phyloP scores from a whole-genome alignment of 352 stramenopile species.

The Phytopythium vexans region DNA sequence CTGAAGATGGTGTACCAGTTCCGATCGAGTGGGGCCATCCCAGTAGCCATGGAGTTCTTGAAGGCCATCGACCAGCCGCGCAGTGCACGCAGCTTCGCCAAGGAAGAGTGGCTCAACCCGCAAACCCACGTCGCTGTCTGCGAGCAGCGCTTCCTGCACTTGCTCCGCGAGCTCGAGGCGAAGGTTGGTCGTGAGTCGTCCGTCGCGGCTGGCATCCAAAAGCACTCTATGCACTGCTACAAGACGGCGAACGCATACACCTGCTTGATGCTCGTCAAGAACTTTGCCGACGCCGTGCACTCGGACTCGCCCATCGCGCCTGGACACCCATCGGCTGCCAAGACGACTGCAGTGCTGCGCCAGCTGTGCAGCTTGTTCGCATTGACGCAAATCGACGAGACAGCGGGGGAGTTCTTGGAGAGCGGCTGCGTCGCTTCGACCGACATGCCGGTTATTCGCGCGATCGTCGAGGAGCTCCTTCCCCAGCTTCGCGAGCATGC shows the following conservation, averaged over 20 bases:
- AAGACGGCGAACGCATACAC: conserved; percentile 59
- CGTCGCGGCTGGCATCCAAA: conserved; percentile 43
- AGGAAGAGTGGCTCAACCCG: conserved; percentile 33
- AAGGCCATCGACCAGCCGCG: conserved; percentile 39
- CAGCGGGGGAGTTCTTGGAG: conserved; percentile 66
- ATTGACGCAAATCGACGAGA: conserved; percentile 63
- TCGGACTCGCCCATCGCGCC: conserved; percentile 17
- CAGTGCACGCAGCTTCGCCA: conserved; percentile 12
- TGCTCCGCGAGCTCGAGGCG: conserved; percentile 34
- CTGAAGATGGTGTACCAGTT: conserved; percentile 43
- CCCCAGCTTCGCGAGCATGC: conserved; percentile 53
- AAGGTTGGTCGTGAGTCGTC: conserved; percentile 24
- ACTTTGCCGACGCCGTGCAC: conserved; percentile 33
- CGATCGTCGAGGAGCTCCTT: conserved; percentile 49
- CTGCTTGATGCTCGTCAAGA: conserved; percentile 43
- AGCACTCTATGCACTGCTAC: conserved; percentile 61
- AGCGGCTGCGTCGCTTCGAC: conserved; percentile 37
- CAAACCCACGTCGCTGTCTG: conserved; percentile 36
- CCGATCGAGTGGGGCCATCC: conserved; percentile 21
- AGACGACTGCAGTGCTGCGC: conserved; percentile 26
- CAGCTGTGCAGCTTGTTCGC: conserved; percentile 70
- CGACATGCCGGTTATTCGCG: conserved; percentile 48
- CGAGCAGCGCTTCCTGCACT: conserved; percentile 56
- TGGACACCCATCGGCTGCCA: not conserved
- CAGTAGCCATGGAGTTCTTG: conserved; percentile 41